These are phyloP conservation scores for Akanthomyces lecanii DNA, from an alignment of 2,329 filamentous ascomycete genomes.

Conservation along the genomic window DNA sequence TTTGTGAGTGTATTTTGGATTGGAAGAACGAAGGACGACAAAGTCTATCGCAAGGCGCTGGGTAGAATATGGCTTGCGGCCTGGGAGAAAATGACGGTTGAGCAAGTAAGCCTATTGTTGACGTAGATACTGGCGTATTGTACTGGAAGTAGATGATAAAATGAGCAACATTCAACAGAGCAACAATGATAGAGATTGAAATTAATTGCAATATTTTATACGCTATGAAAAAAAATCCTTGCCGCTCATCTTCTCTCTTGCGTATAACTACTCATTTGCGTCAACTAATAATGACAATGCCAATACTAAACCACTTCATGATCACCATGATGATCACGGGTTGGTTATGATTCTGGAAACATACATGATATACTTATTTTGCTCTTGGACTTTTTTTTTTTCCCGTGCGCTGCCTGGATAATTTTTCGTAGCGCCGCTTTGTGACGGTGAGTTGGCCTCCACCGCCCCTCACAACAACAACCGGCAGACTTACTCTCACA, in stretches of 20 bases:
- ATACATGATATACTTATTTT: too few species aligned
- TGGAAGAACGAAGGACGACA: slow-evolving; percentile 3
- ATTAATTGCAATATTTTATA: too few species aligned
- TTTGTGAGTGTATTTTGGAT: slow-evolving; percentile 18
- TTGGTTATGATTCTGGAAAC: too few species aligned
- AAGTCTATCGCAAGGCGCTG: slow-evolving; percentile 14
- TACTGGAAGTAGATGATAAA: not conserved
- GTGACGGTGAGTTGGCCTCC: not conserved
- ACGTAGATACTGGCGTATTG: not conserved
- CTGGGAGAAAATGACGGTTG: slow-evolving; percentile 15
- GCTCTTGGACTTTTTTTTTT: not conserved
- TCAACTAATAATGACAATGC: too few species aligned
- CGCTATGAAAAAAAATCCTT: too few species aligned
- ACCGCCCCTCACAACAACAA: not conserved
- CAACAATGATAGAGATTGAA: too few species aligned
- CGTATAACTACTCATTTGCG: too few species aligned
- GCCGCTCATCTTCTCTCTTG: too few species aligned
- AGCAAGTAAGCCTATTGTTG: not conserved
- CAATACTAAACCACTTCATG: too few species aligned
- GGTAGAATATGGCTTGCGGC: slow-evolving; percentile 12
- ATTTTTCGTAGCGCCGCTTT: not conserved
- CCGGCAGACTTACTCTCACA: not conserved
- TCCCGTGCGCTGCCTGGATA: not conserved
- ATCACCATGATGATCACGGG: too few species aligned
- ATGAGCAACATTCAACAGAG: not conserved